Base-by-base conservation (phyloP, 2,329 filamentous ascomycete species). In the Phialophora tarda region DNA sequence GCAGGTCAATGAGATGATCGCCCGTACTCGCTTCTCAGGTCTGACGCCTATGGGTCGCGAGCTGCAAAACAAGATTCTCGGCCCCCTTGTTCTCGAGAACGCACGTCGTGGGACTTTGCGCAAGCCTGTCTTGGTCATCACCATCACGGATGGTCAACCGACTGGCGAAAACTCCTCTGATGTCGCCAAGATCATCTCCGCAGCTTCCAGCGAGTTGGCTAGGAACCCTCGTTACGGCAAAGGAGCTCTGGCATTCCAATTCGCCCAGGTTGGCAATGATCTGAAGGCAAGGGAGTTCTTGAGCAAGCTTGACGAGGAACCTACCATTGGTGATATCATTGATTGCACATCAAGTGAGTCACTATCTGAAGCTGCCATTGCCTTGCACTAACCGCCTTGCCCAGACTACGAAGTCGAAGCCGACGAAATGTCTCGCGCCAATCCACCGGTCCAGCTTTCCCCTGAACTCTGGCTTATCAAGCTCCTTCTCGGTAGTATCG, bases 241-340 rank as follows among this genome's bases (percentile, higher is more conserved):
- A 30, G 84, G 84, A 57, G 86, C 85, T n/a, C 77, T 89, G 66
- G 83, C 85, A 0, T 89, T 89, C 79, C 86, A 90, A 73, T 89
- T 90, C 73, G 87, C 88, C 0, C 88, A 90, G 72, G 88, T 90
- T 57, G 88, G 88, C 68, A 89, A 89, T 71, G 88, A 90, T 72
- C 80, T 84, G 74, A 84, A 84, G 70, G 88, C 88, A 1, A 84
- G 85, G 62, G 84, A 88, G 67, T 90, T 89, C 80, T 79, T 90
- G 56, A 77, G 81, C 57, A 85, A 85, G 72, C 81, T 90, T n/a
- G 88, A 90, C 71, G 83, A 85, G 68, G 86, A 90, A 66, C 86
- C 86, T 12, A 76, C 77, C 24, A 84, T 90, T 72, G 88, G 88
- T 56, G 76, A 80, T 17, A 77, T 89, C 75, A 84, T 90, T 64